Evolutionary conservation across 2,329 filamentous ascomycete species (phyloP), one percentile per base, ranked within the genome.

Genomic region (Claviceps sp.): DNA sequence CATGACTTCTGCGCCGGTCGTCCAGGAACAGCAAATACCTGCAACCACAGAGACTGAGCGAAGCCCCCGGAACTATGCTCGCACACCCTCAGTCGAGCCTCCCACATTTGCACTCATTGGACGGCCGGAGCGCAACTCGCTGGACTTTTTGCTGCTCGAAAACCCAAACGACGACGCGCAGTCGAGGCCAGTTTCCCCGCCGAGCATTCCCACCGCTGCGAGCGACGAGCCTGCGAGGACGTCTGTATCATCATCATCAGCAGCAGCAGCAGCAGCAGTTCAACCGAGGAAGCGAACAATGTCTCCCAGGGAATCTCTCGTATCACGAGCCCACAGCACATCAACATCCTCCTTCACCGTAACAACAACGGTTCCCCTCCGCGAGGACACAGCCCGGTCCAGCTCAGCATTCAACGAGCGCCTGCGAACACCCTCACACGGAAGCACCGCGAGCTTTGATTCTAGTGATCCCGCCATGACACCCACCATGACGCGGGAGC

Each of bases 401-500:
- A 66, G 67, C 51, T 69, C 72, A 0, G 70, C 66, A n/a, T 70
- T 76, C 50, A 66, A 65, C 38, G 67, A 71, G 57, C 70, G 70
- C 37, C 63, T 74, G 13, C 70, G 70, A 48, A 76, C 73, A 1
- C 73, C 72, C 1, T 72, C 69, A 4, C 63, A 61, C 44, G 64
- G 62, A 47, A 68, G 65, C 56, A 65, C 58, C 52, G 63, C 58
- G 50, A 68, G 64, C 51, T 81, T 80, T 58, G 77, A 81, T 62
- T 62, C 70, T 42, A 75, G 67, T 54, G 76, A 81, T 62, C 77
- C 78, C 20, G 79, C 79, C 9, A 64, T 84, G 54, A 82, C 76
- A 43, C 79, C 80, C 5, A 84, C 81, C 41, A 81, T 84, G 77
- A 79, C 79, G 26, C 76, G 87, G 51, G 87, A 89, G 64, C 76